phyloP scores from a whole-genome alignment of 1,284 basidiomycete genomes.

The Cronartium ribicola region DNA sequence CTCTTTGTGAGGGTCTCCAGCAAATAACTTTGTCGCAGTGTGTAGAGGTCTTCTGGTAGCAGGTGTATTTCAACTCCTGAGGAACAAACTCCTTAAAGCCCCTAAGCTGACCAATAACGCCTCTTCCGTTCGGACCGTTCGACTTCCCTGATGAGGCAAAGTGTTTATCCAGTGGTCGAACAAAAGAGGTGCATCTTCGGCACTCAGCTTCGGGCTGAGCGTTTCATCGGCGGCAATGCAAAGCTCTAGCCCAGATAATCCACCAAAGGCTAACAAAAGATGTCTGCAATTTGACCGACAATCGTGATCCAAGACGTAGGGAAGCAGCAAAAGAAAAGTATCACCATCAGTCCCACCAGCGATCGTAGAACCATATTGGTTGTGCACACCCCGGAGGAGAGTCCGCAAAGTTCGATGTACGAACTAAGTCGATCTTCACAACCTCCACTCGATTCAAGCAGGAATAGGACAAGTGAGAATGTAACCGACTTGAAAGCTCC shows the following conservation, averaged over 20 bases:
- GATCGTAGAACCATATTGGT: too few relatives aligned
- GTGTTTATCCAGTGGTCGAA: constrained; percentile 52
- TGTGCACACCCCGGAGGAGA: too few relatives aligned
- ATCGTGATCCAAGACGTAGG: not conserved
- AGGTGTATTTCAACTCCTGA: constrained; percentile 26
- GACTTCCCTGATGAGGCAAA: constrained; percentile 48
- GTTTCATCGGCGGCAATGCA: constrained; percentile 48
- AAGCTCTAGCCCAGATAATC: constrained; percentile 49
- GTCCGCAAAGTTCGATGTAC: too few relatives aligned
- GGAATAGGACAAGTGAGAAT: constrained; percentile 18
- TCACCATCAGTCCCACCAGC: not conserved
- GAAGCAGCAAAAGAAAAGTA: not conserved
- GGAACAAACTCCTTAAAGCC: constrained; percentile 23
- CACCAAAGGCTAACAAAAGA: constrained; percentile 49
- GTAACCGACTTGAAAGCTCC: constrained; percentile 38
- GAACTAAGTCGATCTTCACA: too few relatives aligned
- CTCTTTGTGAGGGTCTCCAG: too few relatives aligned
- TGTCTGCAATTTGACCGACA: constrained; percentile 41
- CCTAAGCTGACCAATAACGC: constrained; percentile 37
- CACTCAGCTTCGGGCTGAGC: constrained; percentile 45
- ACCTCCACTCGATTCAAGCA: too few relatives aligned
- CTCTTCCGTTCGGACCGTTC: constrained; percentile 51
- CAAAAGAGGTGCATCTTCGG: constrained; percentile 47
- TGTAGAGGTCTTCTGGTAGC: constrained; percentile 6
- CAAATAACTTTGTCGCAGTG: not conserved